Evolutionary conservation across 139 green algal genomes (phyloP).

Genomic region (Volvox africanus): DNA sequence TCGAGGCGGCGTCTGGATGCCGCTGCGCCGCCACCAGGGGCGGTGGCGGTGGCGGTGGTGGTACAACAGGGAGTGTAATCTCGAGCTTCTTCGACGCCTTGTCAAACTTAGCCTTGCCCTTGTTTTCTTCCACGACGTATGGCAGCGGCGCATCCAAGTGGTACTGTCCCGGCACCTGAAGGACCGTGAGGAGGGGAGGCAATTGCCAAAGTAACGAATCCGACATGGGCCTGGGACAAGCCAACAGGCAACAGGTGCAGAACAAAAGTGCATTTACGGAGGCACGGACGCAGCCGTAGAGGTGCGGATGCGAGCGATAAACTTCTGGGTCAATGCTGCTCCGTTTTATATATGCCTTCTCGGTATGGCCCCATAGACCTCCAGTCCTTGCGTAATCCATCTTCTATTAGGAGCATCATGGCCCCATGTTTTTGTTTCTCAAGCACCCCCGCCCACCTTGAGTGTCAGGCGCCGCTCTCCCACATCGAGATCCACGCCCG

Average conservation of each 20-base stretch:
- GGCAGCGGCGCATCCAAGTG: slow-evolving; percentile 65
- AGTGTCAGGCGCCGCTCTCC: neutral
- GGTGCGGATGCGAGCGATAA: too few relatives aligned
- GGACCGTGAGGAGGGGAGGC: neutral
- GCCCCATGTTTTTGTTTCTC: neutral
- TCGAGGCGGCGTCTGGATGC: too few relatives aligned
- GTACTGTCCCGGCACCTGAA: slow-evolving; percentile 57
- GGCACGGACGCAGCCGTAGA: too few relatives aligned
- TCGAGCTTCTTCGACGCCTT: slow-evolving; percentile 64
- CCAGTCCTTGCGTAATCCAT: neutral
- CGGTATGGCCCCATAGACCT: neutral
- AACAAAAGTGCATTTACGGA: too few relatives aligned
- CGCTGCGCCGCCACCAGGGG: neutral
- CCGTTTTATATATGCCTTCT: too few relatives aligned
- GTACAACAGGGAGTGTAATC: slow-evolving; percentile 68
- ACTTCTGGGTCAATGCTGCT: too few relatives aligned
- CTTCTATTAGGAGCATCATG: neutral
- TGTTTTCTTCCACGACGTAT: slow-evolving; percentile 59
- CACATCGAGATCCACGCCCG: slow-evolving; percentile 69
- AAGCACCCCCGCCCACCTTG: neutral
- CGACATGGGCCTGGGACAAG: too few relatives aligned
- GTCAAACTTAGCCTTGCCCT: slow-evolving; percentile 75
- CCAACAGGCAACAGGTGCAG: too few relatives aligned
- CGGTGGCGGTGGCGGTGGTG: slow-evolving; percentile 37
- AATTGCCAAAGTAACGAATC: too few relatives aligned